Percentiles rank a stretch among this genome's conserved stretches.
These are phyloP conservation scores for Globisporangium yorkense DNA, from an alignment of 352 stramenopile genomes.

Conservation along the genomic window DNA sequence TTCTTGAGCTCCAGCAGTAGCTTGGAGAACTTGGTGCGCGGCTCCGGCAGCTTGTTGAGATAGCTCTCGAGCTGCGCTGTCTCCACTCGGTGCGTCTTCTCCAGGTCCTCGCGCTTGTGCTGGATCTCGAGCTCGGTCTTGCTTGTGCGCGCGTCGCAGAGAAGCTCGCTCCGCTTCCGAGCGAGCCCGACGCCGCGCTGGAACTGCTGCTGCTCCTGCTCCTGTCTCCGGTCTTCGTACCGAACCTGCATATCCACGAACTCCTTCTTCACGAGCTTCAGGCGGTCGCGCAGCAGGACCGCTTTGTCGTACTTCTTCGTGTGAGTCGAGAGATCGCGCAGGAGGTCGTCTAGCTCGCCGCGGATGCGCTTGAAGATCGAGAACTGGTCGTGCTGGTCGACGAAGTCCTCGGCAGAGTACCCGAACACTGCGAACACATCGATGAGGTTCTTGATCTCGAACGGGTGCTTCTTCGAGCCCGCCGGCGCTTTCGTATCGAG, in stretches of 20 bases:
- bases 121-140: conserved; percentile 38
- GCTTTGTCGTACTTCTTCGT: conserved; percentile 74
- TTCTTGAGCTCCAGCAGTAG: conserved; percentile 65
- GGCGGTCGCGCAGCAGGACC: conserved; percentile 52
- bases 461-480: conserved; percentile 37
- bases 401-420: conserved; percentile 49
- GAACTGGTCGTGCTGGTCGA: conserved; percentile 69
- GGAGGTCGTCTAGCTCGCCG: conserved; percentile 46
- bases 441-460: conserved; percentile 59
- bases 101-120: conserved; percentile 40
- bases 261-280: conserved; percentile 56
- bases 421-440: conserved; percentile 73
- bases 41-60: conserved; percentile 43
- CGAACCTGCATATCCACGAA: conserved; percentile 61
- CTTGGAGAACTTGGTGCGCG: conserved; percentile 66
- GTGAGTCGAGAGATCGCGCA: conserved; percentile 41
- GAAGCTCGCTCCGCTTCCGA: conserved; percentile 25
- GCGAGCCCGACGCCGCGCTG: conserved; percentile 34
- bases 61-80: conserved; percentile 57
- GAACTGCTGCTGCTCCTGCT: conserved; percentile 43
- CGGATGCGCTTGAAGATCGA: conserved; percentile 63
- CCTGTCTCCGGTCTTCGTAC: conserved; percentile 51
- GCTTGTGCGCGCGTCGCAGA: conserved; percentile 23
- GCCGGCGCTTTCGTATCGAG: conserved; percentile 34
- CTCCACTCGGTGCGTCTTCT: conserved; percentile 58